These are phyloP conservation scores for Vaccinium myrtillus DNA, from an alignment of 148 eudicot species.

Conservation along the genomic window DNA sequence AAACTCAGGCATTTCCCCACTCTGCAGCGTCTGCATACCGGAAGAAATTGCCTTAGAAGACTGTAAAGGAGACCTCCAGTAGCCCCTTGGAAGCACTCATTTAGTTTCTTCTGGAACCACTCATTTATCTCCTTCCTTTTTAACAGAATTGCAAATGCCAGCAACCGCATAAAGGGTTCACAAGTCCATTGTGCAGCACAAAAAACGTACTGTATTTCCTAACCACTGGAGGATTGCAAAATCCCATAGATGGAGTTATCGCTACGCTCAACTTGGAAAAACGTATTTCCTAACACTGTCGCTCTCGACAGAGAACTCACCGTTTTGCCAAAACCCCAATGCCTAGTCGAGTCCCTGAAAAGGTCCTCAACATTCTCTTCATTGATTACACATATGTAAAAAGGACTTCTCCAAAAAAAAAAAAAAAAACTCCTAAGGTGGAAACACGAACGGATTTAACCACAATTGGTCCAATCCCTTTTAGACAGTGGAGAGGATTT, in stretches of 20 bases:
- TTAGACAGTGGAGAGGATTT: too few species aligned
- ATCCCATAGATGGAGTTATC: background rate
- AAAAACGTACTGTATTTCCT: background rate
- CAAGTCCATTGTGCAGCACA: background rate
- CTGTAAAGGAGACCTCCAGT: background rate
- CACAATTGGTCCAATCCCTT: too few species aligned
- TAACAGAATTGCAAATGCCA: background rate
- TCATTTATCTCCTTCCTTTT: background rate
- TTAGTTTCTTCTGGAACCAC: background rate
- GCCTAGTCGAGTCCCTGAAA: too few species aligned
- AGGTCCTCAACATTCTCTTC: too few species aligned
- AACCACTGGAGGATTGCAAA: background rate
- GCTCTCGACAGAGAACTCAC: too few species aligned
- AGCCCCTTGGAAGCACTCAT: background rate
- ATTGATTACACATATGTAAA: too few species aligned
- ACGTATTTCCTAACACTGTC: too few species aligned
- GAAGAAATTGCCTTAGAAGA: background rate
- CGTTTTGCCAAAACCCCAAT: too few species aligned
- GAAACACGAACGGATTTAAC: too few species aligned
- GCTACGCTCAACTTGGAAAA: background rate
- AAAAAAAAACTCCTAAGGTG: too few species aligned
- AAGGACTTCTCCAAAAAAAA: too few species aligned
- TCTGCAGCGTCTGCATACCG: background rate
- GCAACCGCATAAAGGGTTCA: background rate
- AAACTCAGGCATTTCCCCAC: background rate